These are phyloP conservation scores for Arabis hirsuta DNA, from an alignment of 345 rosid species.

Conservation along the genomic window DNA sequence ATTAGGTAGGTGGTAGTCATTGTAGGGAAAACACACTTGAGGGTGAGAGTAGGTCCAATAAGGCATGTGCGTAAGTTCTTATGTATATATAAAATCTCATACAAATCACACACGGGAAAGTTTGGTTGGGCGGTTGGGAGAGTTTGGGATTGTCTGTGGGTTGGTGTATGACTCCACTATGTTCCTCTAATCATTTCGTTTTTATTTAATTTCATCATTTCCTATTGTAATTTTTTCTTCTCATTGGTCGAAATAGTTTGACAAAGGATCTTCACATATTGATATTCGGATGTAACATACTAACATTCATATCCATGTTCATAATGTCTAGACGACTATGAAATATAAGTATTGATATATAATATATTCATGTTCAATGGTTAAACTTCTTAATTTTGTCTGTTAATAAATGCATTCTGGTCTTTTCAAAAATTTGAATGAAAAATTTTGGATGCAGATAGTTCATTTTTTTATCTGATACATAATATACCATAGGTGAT, in stretches of 20 bases:
- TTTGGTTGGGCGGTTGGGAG: constrained; percentile 46
- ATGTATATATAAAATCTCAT: constrained; percentile 25
- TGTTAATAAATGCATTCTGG: too few species aligned
- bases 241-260: background rate
- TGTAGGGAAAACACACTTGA: constrained; percentile 44
- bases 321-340: too few species aligned
- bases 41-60: constrained; percentile 43
- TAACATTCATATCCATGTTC: too few species aligned
- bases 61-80: constrained; percentile 44
- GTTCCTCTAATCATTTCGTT: constrained; percentile 29
- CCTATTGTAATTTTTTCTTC: background rate
- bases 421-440: too few species aligned
- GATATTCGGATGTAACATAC: too few species aligned
- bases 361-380: too few species aligned
- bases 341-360: too few species aligned
- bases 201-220: constrained; percentile 15
- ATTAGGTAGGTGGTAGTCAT: constrained; percentile 45
- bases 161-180: constrained; percentile 44
- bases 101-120: constrained; percentile 40
- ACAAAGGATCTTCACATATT: background rate
- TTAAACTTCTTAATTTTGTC: too few species aligned
- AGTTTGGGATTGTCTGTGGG: constrained; percentile 42
- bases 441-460: too few species aligned
- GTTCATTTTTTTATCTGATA: too few species aligned
- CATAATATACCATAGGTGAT: too few species aligned